Evolutionary conservation across 2,329 filamentous ascomycete genomes (phyloP), one percentile per base, ranked within the genome.

Genomic region (Ascochyta fabae): DNA sequence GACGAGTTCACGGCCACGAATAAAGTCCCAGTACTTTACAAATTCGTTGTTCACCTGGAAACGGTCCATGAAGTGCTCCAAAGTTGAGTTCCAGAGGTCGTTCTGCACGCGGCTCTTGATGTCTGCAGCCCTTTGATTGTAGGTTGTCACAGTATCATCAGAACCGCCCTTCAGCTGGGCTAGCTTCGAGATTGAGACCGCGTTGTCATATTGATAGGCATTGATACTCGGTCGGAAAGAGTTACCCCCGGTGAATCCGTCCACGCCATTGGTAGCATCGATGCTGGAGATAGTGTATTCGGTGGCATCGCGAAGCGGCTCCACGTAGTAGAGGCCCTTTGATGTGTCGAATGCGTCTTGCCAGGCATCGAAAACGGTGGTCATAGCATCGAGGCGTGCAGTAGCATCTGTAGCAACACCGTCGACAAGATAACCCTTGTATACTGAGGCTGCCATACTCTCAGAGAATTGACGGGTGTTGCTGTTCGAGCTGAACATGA

Each of bases 221-320:
- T 80, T 80, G 63, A 80, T 79, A 19, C 75, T 77, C 0, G 78
- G 78, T 6, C 78, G 69, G 64, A 80, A 80, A 2, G 77, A 66
- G 9, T 76, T 48, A 3, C 78, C 78, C 1, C 77, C 77, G 0
- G 53, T 63, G 36, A 80, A 80, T 0, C 78, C 78, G 43, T 80
- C 78, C 16, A 56, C 29, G 4, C 75, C 76, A n/a, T 71, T 68
- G 0, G 69, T 74, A 0, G 78, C 75, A 52, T 80, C 78, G 49
- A 79, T 79, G 38, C 73, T 77, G 0, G 75, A 72, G 41, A 80
- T 79, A 1, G 77, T 80, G 55, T 80, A 80, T 54, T 80, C 78
- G 0, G 78, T 80, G 0, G 78, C 78, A 60, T 80, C 78, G 0
- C 72, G 71, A 1, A 80, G 53, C 0, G 78, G 78, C 46, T 79